A percentile compares a stretch with the other conserved stretches of the same genome.
These are phyloP conservation scores for Stylonectria norvegica DNA, from an alignment of 2,329 filamentous ascomycete species.

Conservation along the genomic window DNA sequence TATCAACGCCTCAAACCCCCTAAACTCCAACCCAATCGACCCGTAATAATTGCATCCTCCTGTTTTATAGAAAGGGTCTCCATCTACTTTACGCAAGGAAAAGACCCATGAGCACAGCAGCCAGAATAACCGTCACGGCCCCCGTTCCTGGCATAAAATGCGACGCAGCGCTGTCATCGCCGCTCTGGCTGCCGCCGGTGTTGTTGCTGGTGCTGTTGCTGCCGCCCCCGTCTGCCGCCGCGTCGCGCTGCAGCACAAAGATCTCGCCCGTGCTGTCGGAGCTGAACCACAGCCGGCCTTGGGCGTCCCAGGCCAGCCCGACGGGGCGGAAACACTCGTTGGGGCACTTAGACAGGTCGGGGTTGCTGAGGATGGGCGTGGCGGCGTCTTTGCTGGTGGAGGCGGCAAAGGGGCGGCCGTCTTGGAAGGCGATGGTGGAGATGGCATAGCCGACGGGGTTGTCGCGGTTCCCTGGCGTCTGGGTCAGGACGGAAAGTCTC, in stretches of 20 bases:
- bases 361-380: constrained; percentile 53
- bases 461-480: constrained; percentile 44
- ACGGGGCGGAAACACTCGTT: constrained; percentile 60
- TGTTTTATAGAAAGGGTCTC: no score
- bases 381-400: constrained; percentile 45
- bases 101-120: constrained; percentile 26
- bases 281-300: constrained; percentile 58
- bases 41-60: no score
- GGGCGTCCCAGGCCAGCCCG: constrained; percentile 49
- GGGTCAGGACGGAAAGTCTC: not conserved
- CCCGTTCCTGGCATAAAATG: constrained; percentile 16
- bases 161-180: constrained; percentile 19
- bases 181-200: constrained; percentile 6
- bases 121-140: constrained; percentile 25
- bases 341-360: constrained; percentile 51
- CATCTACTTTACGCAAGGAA: constrained; percentile 24
- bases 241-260: constrained; percentile 46
- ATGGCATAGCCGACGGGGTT: constrained; percentile 47
- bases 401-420: constrained; percentile 40
- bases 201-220: constrained; percentile 9
- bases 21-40: no score
- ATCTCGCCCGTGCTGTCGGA: constrained; percentile 65
- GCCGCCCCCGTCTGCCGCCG: no score
- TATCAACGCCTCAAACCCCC: not conserved
- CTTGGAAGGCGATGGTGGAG: constrained; percentile 37